Base-by-base conservation (phyloP, 2,329 filamentous ascomycete genomes). In the Pyrenophora tritici-repentis region DNA sequence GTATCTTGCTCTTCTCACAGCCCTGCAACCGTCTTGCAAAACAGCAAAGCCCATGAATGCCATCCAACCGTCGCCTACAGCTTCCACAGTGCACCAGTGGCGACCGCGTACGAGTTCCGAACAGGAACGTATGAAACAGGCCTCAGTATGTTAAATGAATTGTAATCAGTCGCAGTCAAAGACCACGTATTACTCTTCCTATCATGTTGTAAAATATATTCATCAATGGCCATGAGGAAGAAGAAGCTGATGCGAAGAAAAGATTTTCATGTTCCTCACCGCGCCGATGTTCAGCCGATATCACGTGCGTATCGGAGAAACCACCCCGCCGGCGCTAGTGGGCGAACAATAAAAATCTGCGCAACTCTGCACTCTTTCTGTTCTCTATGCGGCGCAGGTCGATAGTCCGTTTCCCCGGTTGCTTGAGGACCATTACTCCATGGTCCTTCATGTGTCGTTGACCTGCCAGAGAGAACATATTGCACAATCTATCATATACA, bases 331-430 rank as follows among this genome's bases (percentile, higher is more conserved):
- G 41, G 20, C 45, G 53, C 39, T 52, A 55, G 43, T 18, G 22
- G 2, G 14, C 3, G 31, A 17, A 47, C 32, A 66, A 55, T 68
- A 70, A 70, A 63, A 49, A 53, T 58, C 53, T 42, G 24, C 55
- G 14, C 6, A 18, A 38, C 50, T 56, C 42, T 13, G 50, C 26
- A 57, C 50, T 37, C 71, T 77, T 84, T 83, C 80, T 78, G 78
- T 81, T 83, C 85, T 82, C 90, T 80, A 87, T 91, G 88, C 88
- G 88, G 88, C 87, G 86, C 85, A 65, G 67, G 65, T 68, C 85
- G 86, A 84, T 81, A 86, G 83, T 77, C 61, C 76, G 79, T 83
- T 83, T 83, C 84, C 87, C 87, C 85, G 89, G 87, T 91, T 91
- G 87, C 88, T 88, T 86, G 83, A 55, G 79, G 78, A 71, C 72